Evolutionary conservation across 2,329 filamentous ascomycete species (phyloP), one percentile per base, ranked within the genome.

Genomic region (Kalaharituber pfeilii): DNA sequence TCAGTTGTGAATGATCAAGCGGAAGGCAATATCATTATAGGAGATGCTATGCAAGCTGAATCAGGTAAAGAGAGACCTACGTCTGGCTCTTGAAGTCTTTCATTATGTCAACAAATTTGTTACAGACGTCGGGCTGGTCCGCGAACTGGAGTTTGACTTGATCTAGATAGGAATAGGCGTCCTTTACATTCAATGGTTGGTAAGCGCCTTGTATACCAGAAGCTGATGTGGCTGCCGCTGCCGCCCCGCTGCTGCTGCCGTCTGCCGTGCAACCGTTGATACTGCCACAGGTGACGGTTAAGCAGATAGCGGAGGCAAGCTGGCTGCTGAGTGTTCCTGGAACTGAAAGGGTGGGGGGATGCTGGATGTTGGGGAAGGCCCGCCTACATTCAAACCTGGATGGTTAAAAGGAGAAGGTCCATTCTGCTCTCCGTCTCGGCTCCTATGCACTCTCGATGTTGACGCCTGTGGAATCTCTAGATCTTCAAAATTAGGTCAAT

Each of bases 41-140:
- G n/a, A n/a, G n/a, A n/a, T n/a, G n/a, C n/a, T n/a, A n/a, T n/a
- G n/a, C n/a, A n/a, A n/a, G n/a, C n/a, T n/a, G n/a, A n/a, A 24
- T 33, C 49, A 7, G 42, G 22, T 42, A 49, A n/a, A n/a, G n/a
- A 52, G 44, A 47, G 53, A 76, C 83, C 71, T 73, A 88, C 78
- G 88, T 87, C 70, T 94, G 89, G 64, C 86, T 94, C 71, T 98
- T 98, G 68, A 98, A 98, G 64, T 98, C 89, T 66, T 98, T 98
- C 89, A 98, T 98, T 50, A 98, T 98, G 63, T 98, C 91, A 47
- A 98, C 72, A 64, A 98, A 96, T 33, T 85, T 76, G 65, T 96
- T 96, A 65, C 96, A 98, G 0, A 98, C 89, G 68, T 96, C 89
- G 3, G 91, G 88, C 62, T 95, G 87, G 59, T 96, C 89, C 57